A percentile compares a stretch with the other conserved stretches of the same genome.
Conservation (phyloP, 148 eudicot genomes). For the Fagopyrum tataricum region DNA sequence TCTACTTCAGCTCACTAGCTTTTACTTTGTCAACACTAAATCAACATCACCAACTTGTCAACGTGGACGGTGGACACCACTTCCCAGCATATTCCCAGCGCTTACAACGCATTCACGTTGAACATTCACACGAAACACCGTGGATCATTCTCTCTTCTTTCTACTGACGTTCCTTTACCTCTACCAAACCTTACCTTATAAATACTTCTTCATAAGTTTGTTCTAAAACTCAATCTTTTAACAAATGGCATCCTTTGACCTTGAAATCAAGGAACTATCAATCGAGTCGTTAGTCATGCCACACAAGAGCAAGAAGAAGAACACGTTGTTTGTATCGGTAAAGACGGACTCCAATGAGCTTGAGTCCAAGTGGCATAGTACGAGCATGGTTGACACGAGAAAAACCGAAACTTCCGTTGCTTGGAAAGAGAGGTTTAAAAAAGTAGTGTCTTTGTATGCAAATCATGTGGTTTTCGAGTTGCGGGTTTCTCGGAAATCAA, state of each 20-base stretch:
- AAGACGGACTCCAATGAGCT: conserved; percentile 18
- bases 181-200: not conserved
- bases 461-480: conserved; percentile 40
- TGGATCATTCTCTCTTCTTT: not conserved
- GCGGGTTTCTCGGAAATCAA: conserved; percentile 14
- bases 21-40: not conserved
- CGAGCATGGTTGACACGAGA: conserved; percentile 18
- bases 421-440: conserved; percentile 49
- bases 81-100: not conserved
- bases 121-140: conserved; percentile 5
- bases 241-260: not conserved
- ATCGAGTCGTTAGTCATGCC: conserved; percentile 31
- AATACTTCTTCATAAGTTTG: not conserved
- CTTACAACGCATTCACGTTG: not conserved
- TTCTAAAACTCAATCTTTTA: not conserved
- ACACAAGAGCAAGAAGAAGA: conserved; percentile 22
- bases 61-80: not conserved
- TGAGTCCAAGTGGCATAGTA: not conserved
- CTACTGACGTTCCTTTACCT: not conserved
- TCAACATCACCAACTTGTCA: not conserved
- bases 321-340: conserved; percentile 30
- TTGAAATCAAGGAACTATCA: conserved; percentile 42
- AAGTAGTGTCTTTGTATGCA: conserved; percentile 22
- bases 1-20: not conserved
- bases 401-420: conserved; percentile 31